phyloP scores from a whole-genome alignment of 2,329 filamentous ascomycete species.

The Hypoxylon sp. region DNA sequence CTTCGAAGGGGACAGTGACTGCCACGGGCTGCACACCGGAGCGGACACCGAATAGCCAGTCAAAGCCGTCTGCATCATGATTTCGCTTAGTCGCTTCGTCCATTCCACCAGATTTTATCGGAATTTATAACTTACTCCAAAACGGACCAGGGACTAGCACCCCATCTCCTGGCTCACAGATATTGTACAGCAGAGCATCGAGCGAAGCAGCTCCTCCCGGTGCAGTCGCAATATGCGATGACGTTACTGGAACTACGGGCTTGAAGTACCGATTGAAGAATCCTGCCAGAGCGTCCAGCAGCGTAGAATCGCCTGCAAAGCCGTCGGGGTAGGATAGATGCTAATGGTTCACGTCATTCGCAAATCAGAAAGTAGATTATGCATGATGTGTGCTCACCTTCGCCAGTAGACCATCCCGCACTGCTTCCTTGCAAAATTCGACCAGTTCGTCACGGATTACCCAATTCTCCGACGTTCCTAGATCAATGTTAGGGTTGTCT shows the following conservation, averaged over 20 bases:
- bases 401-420: slow-evolving; percentile 11
- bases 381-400: neutral
- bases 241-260: slow-evolving; percentile 7
- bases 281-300: slow-evolving; percentile 18
- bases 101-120: too few species aligned
- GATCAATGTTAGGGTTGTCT: slow-evolving; percentile 1
- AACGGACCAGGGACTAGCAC: slow-evolving; percentile 53
- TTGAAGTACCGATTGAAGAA: slow-evolving; percentile 38
- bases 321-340: slow-evolving; percentile 40
- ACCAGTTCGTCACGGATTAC: neutral
- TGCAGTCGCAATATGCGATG: slow-evolving; percentile 22
- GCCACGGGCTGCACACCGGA: neutral
- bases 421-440: slow-evolving; percentile 1
- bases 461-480: neutral
- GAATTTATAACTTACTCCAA: slow-evolving; percentile 43
- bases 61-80: neutral
- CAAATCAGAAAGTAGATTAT: too few species aligned
- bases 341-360: slow-evolving; percentile 12
- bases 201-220: slow-evolving; percentile 23
- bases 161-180: slow-evolving; percentile 55
- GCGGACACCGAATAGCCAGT: neutral
- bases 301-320: slow-evolving; percentile 27
- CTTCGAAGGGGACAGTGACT: neutral
- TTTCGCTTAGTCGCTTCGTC: too few species aligned
- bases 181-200: slow-evolving; percentile 53